Conservation (phyloP, 805 yeast species). For the Candida palmyrensis region DNA sequence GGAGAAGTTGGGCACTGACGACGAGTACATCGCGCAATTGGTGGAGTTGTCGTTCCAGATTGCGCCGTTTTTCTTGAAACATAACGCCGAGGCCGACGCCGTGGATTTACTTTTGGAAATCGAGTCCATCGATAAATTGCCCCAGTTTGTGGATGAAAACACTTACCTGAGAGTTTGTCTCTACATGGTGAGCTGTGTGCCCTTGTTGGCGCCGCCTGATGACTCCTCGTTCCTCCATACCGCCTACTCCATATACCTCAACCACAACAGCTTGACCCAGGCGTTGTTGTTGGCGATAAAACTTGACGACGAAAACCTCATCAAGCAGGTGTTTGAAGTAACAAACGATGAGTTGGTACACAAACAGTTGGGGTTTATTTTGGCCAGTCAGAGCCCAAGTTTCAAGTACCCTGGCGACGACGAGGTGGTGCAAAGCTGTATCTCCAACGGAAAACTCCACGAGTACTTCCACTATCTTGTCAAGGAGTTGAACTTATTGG, state of each 20-base stretch:
- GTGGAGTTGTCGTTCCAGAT: constrained; percentile 66
- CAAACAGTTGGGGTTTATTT: constrained; percentile 85
- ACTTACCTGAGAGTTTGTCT: constrained; percentile 87
- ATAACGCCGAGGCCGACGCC: constrained; percentile 98
- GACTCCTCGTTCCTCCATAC: constrained; percentile 81
- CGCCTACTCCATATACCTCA: constrained; percentile 79
- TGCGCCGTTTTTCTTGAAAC: constrained; percentile 85
- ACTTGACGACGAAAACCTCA: constrained; percentile 75
- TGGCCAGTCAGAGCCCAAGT: constrained; percentile 82
- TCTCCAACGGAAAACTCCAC: constrained; percentile 72
- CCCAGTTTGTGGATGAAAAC: constrained; percentile 77
- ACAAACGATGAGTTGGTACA: constrained; percentile 70
- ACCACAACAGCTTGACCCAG: constrained; percentile 77
- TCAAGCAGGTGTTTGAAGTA: constrained; percentile 75
- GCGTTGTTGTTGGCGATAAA: constrained; percentile 88
- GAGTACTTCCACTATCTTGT: constrained; percentile 77
- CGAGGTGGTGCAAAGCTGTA: constrained; percentile 75
- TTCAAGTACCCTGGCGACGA: constrained; percentile 57
- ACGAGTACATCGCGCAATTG: constrained; percentile 37
- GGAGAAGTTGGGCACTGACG: constrained; percentile 36
- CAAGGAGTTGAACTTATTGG: constrained; percentile 81
- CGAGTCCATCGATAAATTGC: constrained; percentile 78
- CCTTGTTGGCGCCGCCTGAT: constrained; percentile 91
- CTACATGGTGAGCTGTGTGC: constrained; percentile 95
- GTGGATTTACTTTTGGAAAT: constrained; percentile 89